A percentile compares a stretch with the other conserved stretches of the same genome.
Evolutionary conservation across 2,329 filamentous ascomycete species (phyloP).

Genomic region (Claviceps humidiphila): DNA sequence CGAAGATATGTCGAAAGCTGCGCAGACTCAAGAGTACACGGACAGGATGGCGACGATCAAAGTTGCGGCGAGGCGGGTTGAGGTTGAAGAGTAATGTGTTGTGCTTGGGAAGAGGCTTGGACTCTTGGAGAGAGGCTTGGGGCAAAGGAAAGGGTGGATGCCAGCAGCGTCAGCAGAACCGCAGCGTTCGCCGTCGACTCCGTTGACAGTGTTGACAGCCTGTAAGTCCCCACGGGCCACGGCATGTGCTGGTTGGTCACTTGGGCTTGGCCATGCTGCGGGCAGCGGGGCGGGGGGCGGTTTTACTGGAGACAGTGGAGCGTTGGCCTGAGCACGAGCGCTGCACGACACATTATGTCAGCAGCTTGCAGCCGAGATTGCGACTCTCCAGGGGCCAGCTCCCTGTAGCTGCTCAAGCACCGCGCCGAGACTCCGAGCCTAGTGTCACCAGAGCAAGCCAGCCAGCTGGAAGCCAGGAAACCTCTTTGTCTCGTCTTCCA

Average conservation of each 20-base stretch:
- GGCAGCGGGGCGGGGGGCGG: neutral
- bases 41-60: neutral
- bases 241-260: neutral
- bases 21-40: neutral
- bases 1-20: neutral
- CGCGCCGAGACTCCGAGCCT: too few relatives aligned
- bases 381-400: too few relatives aligned
- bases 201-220: too few relatives aligned
- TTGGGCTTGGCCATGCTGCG: neutral
- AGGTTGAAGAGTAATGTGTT: neutral
- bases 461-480: too few relatives aligned
- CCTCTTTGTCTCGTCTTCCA: too few relatives aligned
- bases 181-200: too few relatives aligned
- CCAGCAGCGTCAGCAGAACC: neutral
- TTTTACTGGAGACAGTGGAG: neutral
- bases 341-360: neutral
- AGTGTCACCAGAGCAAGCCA: too few relatives aligned
- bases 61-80: slow-evolving; percentile 1
- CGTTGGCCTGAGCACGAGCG: too few relatives aligned
- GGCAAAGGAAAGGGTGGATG: neutral
- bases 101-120: neutral
- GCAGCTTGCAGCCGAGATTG: too few relatives aligned
- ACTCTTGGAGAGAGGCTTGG: neutral
- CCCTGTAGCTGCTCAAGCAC: too few relatives aligned
- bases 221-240: too few relatives aligned